phyloP scores from a whole-genome alignment of 352 stramenopile species.

The Phytophthora tentaculata region DNA sequence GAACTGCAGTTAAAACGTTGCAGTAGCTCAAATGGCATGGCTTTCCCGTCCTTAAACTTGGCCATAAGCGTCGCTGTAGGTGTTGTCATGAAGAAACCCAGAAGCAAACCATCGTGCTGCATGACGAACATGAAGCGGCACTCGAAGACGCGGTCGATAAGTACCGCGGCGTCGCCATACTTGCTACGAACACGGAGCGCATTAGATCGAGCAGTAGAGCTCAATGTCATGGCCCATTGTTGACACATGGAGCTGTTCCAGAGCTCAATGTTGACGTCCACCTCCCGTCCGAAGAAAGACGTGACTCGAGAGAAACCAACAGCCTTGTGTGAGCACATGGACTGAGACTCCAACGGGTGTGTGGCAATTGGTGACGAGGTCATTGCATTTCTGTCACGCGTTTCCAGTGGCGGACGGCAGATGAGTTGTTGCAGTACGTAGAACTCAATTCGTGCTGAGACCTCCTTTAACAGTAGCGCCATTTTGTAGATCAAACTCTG shows the following conservation, averaged over 20 bases:
- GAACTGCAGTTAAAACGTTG: slow-evolving; percentile 51
- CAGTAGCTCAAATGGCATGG: slow-evolving; percentile 61
- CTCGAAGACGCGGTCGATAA: slow-evolving; percentile 47
- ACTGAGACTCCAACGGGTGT: slow-evolving; percentile 29
- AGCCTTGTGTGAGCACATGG: slow-evolving; percentile 7
- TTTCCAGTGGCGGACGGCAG: slow-evolving; percentile 48
- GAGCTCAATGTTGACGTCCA: slow-evolving; percentile 64
- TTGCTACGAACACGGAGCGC: slow-evolving; percentile 28
- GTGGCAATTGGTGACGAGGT: slow-evolving; percentile 34
- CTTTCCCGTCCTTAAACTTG: slow-evolving; percentile 52
- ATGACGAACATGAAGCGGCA: slow-evolving; percentile 74
- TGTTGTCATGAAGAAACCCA: slow-evolving; percentile 63
- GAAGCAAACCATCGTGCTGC: slow-evolving; percentile 63
- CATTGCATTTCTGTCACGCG: slow-evolving; percentile 38
- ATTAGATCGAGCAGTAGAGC: slow-evolving; percentile 27
- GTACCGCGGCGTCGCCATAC: background rate
- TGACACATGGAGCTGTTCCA: slow-evolving; percentile 75
- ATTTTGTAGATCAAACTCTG: slow-evolving; percentile 54
- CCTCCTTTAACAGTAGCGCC: slow-evolving; percentile 41
- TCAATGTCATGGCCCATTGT: slow-evolving; percentile 46
- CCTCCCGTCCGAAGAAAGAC: slow-evolving; percentile 60
- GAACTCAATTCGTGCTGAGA: slow-evolving; percentile 53
- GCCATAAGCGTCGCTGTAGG: slow-evolving; percentile 61
- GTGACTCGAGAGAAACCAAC: slow-evolving; percentile 49
- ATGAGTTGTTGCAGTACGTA: slow-evolving; percentile 66